A percentile compares a stretch with the other conserved stretches of the same genome.
phyloP scores from a whole-genome alignment of 352 stramenopile species.

The Globisporangium nagaii region DNA sequence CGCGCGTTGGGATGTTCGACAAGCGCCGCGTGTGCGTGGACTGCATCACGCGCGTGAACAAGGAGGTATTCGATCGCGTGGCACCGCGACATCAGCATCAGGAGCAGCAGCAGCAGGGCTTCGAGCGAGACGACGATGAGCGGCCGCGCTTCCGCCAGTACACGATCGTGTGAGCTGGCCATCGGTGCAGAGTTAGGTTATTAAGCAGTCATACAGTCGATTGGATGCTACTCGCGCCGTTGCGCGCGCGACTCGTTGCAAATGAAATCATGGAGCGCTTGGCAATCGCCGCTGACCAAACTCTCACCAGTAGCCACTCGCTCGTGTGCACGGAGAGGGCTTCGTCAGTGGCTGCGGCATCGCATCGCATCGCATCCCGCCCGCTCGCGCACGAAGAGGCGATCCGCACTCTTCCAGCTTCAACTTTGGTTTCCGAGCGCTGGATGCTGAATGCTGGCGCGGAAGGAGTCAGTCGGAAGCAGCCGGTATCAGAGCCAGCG shows the following conservation, averaged over 20 bases:
- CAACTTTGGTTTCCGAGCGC: neutral
- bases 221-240: too few relatives aligned
- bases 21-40: conserved; percentile 32
- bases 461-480: neutral
- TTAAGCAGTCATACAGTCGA: too few relatives aligned
- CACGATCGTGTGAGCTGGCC: conserved; percentile 2
- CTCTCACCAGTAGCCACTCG: neutral
- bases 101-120: neutral
- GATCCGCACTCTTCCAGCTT: neutral
- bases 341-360: neutral
- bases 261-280: too few relatives aligned
- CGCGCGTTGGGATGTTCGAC: conserved; percentile 31
- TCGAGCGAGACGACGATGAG: neutral
- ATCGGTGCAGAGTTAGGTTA: neutral
- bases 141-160: neutral
- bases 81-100: neutral
- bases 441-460: too few relatives aligned
- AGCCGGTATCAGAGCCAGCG: neutral
- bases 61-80: conserved; percentile 21
- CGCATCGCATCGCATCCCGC: neutral
- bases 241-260: too few relatives aligned
- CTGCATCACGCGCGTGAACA: conserved; percentile 25
- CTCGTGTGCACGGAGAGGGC: too few relatives aligned
- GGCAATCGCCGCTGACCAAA: too few relatives aligned
- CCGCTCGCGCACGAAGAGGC: neutral